phyloP scores from a whole-genome alignment of 2,329 filamentous ascomycete species.

The Huntiella bhutanensis region DNA sequence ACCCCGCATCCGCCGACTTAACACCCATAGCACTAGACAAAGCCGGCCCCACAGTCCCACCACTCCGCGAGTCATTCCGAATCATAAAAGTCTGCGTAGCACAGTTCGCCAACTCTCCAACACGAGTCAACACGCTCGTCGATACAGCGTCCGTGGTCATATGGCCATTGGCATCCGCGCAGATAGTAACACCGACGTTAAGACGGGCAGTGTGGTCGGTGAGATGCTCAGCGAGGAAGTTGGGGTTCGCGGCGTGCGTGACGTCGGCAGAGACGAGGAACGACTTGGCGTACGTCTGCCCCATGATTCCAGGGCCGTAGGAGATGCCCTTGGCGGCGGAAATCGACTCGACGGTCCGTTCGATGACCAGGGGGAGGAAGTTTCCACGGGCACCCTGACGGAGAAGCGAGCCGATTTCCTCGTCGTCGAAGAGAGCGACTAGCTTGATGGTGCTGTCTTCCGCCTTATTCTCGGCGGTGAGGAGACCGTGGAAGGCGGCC shows the following conservation, averaged over 20 bases:
- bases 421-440: constrained; percentile 88
- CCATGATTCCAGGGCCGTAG: constrained; percentile 44
- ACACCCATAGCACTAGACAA: constrained; percentile 65
- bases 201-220: constrained; percentile 70
- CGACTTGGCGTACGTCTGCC: constrained; percentile 73
- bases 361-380: constrained; percentile 64
- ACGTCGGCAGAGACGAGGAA: constrained; percentile 90
- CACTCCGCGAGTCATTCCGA: constrained; percentile 72
- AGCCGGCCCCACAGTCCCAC: constrained; percentile 91
- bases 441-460: constrained; percentile 61
- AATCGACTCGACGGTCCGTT: constrained; percentile 57
- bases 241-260: constrained; percentile 84
- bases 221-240: constrained; percentile 72
- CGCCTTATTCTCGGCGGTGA: constrained; percentile 41
- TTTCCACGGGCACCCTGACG: constrained; percentile 81
- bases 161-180: constrained; percentile 73
- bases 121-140: constrained; percentile 57
- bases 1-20: constrained; percentile 66
- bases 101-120: constrained; percentile 54
- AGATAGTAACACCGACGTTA: constrained; percentile 70
- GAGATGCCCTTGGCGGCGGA: constrained; percentile 25
- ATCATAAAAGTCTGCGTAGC: constrained; percentile 84
- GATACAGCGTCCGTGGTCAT: constrained; percentile 90
- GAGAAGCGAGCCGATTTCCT: constrained; percentile 83
- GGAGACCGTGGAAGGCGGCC: constrained; percentile 67